Conservation (phyloP, 2,329 filamentous ascomycete genomes). For the Diaporthe vaccinii region DNA sequence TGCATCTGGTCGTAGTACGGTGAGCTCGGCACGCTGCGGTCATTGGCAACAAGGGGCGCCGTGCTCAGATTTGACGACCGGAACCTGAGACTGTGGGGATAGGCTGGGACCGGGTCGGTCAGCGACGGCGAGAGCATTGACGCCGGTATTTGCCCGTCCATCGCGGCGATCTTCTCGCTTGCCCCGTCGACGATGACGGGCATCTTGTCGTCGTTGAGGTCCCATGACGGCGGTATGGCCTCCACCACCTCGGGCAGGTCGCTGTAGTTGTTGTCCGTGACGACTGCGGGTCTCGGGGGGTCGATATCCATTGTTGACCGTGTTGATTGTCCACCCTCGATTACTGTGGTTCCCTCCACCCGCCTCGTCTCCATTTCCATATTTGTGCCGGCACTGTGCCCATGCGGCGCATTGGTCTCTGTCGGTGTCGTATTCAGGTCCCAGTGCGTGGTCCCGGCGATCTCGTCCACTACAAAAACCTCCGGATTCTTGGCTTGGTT, state of each 20-base stretch:
- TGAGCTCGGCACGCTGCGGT: neutral
- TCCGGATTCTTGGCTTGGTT: neutral
- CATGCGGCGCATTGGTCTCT: neutral
- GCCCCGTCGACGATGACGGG: slow-evolving; percentile 9
- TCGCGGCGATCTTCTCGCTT: slow-evolving; percentile 29
- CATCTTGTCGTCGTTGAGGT: slow-evolving; percentile 22
- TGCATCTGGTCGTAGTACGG: slow-evolving; percentile 19
- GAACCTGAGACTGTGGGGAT: slow-evolving; percentile 4
- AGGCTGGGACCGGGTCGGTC: slow-evolving; percentile 32
- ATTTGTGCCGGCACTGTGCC: neutral
- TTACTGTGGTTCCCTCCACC: slow-evolving; percentile 28
- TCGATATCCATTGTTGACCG: neutral
- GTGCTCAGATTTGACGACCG: slow-evolving; percentile 20
- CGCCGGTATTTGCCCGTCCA: neutral
- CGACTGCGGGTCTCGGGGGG: slow-evolving; percentile 24
- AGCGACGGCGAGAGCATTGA: slow-evolving; percentile 24
- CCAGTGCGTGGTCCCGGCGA: slow-evolving; percentile 22
- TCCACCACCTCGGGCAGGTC: slow-evolving; percentile 31
- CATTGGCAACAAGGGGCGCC: neutral
- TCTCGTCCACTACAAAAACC: slow-evolving; percentile 11
- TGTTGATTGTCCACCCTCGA: neutral
- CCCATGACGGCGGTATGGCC: slow-evolving; percentile 25
- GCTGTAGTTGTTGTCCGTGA: slow-evolving; percentile 29
- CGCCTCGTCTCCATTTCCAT: slow-evolving; percentile 1
- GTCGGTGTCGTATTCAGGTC: slow-evolving; percentile 18